Base-by-base conservation (phyloP, 1,139 yeast species). In the Zhuliangozyma parablackwelliae region DNA sequence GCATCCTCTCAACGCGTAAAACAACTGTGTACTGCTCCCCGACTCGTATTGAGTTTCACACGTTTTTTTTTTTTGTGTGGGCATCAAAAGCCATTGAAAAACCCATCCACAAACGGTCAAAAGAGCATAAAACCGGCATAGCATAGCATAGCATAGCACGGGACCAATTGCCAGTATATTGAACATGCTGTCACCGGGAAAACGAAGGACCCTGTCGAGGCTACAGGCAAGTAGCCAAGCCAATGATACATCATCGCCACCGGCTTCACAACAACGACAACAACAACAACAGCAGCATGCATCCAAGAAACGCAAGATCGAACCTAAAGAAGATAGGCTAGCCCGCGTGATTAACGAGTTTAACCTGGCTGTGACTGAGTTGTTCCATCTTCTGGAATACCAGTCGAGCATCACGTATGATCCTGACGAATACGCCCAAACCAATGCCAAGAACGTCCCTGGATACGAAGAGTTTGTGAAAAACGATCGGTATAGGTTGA, bases 341-440 rank as follows among this genome's bases (percentile, higher is more conserved):
- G 56, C 63, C 2, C 56, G 63, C 10, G 60, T 72, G 27, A 56
- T 70, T 11, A 61, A 75, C 10, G 63, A 67, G 29, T 75, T 75
- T 46, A 78, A 75, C 47, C 43, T 62, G 40, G 57, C 57, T 44
- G 69, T 54, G 43, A 80, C 59, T 54, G 76, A 77, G 46, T 57
- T 79, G 35, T 80, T 76, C 53, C 82, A 80, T 45, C 57, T 80
- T n/a, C 72, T 67, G 44, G 79, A 77, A 47, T 78, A 74, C 50
- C 75, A 73, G 30, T 73, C 88, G 2, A 59, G 83, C 13, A 78
- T 74, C 1, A 70, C 72, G 32, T 83, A 80, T 70, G 74, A 80
- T 43, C 88, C 89, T 0, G 48, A 56, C 6, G 78, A 71, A 33
- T 65, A 65, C 42, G 60, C 69, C 2, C 47, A 23, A 48, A 10